These are phyloP conservation scores for Caryopteris hybrid DNA, from an alignment of 305 asterid species.

Conservation along the genomic window DNA sequence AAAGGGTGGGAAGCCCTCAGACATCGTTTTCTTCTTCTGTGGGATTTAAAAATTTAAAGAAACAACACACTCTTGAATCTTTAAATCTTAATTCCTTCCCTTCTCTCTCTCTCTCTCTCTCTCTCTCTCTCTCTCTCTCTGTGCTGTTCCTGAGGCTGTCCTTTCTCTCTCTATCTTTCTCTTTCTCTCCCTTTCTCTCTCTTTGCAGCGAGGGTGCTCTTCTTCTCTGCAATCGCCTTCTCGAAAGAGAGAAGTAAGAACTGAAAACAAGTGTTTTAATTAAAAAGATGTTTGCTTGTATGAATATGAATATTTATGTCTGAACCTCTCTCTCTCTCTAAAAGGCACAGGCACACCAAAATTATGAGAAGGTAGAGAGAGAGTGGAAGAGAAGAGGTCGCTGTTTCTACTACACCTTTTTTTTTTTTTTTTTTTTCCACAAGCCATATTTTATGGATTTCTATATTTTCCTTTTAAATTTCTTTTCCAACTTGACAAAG, in stretches of 20 bases:
- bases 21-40: constrained; percentile 84
- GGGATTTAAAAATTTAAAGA: constrained; percentile 23
- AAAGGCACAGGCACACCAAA: constrained; percentile 20
- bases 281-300: constrained; percentile 28
- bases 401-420: constrained; percentile 37
- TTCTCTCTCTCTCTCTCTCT: constrained; percentile 11
- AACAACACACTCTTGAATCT: constrained; percentile 12
- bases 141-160: constrained; percentile 51
- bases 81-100: constrained; percentile 37
- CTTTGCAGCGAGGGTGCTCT: constrained; percentile 40
- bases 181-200: constrained; percentile 29
- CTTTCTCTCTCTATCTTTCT: constrained; percentile 36
- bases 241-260: constrained; percentile 44
- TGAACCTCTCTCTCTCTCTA: background rate
- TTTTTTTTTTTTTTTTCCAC: constrained; percentile 7
- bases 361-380: constrained; percentile 14
- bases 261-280: constrained; percentile 24
- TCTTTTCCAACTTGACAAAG: constrained; percentile 45
- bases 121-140: constrained; percentile 26
- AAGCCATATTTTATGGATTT: constrained; percentile 18
- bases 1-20: constrained; percentile 60
- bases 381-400: constrained; percentile 48
- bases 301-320: constrained; percentile 21
- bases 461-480: background rate
- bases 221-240: constrained; percentile 86